Conservation (phyloP, 805 yeast species). For the Isabelozyma gotoi region DNA sequence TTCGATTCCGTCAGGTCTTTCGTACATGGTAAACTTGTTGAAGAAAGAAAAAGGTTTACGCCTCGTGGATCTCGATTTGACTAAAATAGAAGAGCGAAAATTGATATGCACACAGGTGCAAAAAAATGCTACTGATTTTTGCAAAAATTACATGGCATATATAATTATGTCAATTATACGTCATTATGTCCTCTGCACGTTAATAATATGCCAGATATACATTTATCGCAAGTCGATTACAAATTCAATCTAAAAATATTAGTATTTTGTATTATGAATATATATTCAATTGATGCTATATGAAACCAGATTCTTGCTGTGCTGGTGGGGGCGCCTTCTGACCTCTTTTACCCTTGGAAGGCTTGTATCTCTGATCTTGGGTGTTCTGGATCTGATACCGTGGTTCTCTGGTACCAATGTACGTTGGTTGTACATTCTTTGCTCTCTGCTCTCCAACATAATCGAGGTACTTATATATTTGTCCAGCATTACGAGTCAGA, state of each 20-base stretch:
- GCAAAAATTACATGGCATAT: no score
- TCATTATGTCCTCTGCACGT: not conserved
- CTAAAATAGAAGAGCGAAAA: no score
- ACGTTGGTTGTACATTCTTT: constrained; percentile 15
- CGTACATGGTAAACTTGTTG: constrained; percentile 29
- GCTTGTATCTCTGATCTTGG: not conserved
- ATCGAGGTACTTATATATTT: constrained; percentile 49
- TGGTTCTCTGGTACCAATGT: constrained; percentile 13
- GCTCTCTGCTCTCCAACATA: constrained; percentile 17
- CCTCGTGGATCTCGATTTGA: no score
- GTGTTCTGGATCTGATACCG: not conserved
- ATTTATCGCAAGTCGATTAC: not conserved
- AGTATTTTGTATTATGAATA: no score
- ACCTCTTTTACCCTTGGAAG: not conserved
- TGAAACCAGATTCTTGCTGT: not conserved
- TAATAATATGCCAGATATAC: not conserved
- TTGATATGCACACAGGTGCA: no score
- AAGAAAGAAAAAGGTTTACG: no score
- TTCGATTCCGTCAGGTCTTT: constrained; percentile 42
- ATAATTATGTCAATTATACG: no score
- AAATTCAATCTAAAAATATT: not conserved
- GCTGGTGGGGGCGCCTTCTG: not conserved
- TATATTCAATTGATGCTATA: not conserved
- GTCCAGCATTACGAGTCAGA: constrained; percentile 85
- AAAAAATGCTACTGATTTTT: no score